Percentiles rank a stretch among this genome's conserved stretches.
phyloP scores from a whole-genome alignment of 2,329 filamentous ascomycete genomes.

The Aspergillus terreus region DNA sequence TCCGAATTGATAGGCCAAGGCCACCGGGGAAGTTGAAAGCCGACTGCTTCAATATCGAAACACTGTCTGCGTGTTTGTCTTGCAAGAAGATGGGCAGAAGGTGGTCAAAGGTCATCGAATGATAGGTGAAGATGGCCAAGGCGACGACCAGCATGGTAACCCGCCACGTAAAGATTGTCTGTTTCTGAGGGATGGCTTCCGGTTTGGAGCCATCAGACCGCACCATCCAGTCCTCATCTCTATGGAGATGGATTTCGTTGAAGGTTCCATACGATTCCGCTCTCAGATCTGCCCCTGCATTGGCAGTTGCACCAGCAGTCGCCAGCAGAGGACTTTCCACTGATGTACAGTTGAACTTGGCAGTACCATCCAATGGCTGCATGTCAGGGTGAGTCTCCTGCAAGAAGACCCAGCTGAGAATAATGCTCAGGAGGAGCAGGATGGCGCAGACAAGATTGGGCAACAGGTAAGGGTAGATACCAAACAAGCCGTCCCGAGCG shows the following conservation, averaged over 20 bases:
- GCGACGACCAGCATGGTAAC: conserved; percentile 76
- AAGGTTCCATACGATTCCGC: conserved; percentile 80
- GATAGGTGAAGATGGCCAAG: conserved; percentile 86
- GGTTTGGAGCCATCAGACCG: conserved; percentile 44
- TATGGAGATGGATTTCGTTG: conserved; percentile 52
- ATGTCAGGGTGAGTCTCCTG: conserved; percentile 87
- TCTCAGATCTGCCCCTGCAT: conserved; percentile 68
- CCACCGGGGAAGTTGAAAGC: conserved; percentile 60
- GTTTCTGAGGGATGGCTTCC: conserved; percentile 36
- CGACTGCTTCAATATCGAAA: conserved; percentile 29
- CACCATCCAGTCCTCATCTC: conserved; percentile 52
- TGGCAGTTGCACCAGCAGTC: conserved; percentile 69
- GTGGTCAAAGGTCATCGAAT: conserved; percentile 93
- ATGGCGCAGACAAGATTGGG: conserved; percentile 81
- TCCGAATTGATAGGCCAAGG: conserved; percentile 61
- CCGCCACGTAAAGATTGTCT: conserved; percentile 56
- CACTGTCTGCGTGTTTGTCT: conserved; percentile 50
- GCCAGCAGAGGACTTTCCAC: conserved; percentile 72
- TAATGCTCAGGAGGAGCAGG: conserved; percentile 72
- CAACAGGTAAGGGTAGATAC: conserved; percentile 77
- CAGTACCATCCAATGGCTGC: conserved; percentile 50
- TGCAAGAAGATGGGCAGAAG: conserved; percentile 90
- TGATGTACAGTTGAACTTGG: conserved; percentile 38
- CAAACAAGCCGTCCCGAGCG: conserved; percentile 65
- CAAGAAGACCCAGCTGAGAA: conserved; percentile 75